Evolutionary conservation across 257 asterid genomes (phyloP).

Genomic region (Plantago ovata): DNA sequence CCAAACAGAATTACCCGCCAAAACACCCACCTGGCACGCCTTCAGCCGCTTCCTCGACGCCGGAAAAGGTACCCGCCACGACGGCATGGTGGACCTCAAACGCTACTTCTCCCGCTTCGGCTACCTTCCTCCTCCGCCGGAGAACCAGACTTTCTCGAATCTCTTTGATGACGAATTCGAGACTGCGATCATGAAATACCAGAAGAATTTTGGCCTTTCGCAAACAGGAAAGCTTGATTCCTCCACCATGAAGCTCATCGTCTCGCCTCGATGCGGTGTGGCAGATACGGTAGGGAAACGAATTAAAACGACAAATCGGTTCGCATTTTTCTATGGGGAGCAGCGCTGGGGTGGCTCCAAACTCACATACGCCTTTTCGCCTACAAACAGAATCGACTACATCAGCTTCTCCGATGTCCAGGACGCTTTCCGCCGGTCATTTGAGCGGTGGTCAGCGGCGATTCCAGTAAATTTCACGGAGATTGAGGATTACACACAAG

Average conservation of each 20-base stretch:
- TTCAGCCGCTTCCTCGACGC: constrained; percentile 58
- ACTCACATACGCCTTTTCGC: constrained; percentile 67
- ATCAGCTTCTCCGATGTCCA: constrained; percentile 30
- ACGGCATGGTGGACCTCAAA: constrained; percentile 81
- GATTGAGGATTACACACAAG: constrained; percentile 32
- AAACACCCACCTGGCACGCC: constrained; percentile 50
- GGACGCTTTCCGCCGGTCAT: constrained; percentile 43
- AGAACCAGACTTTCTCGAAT: constrained; percentile 35
- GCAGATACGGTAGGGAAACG: constrained; percentile 24
- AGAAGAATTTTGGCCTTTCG: constrained; percentile 45
- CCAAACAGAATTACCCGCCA: constrained; percentile 31
- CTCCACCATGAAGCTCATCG: constrained; percentile 44
- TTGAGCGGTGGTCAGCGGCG: constrained; percentile 79
- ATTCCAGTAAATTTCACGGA: constrained; percentile 86
- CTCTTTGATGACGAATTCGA: constrained; percentile 61
- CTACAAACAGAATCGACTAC: constrained; percentile 43
- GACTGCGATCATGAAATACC: constrained; percentile 47
- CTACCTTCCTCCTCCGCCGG: constrained; percentile 37
- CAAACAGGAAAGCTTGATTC: constrained; percentile 55
- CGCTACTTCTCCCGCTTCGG: constrained; percentile 77
- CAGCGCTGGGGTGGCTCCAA: constrained; percentile 54
- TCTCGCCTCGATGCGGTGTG: constrained; percentile 77
- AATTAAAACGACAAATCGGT: constrained; percentile 36
- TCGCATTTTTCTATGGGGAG: constrained; percentile 47
- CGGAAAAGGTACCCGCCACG: constrained; percentile 51